Conservation (phyloP, 352 stramenopile species). For the Globisporangium echinulatum region DNA sequence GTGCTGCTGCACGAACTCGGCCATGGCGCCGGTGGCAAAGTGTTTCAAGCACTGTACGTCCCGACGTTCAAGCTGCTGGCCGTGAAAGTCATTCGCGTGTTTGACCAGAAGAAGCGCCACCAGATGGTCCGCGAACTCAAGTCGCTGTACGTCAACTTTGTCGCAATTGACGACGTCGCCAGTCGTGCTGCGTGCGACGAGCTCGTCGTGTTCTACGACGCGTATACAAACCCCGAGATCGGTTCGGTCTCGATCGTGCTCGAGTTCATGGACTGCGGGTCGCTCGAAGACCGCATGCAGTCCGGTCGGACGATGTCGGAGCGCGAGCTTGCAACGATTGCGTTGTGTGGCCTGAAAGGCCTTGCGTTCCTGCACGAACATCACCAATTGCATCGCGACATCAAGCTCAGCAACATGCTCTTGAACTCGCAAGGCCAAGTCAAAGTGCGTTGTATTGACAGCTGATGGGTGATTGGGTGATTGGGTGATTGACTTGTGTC, state of each 20-base stretch:
- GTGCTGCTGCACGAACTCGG: conserved; percentile 67
- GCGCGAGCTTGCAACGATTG: conserved; percentile 74
- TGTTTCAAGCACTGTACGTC: conserved; percentile 87
- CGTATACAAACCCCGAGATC: conserved; percentile 85
- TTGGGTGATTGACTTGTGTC: not conserved
- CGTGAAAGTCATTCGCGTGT: conserved; percentile 84
- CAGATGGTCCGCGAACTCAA: conserved; percentile 87
- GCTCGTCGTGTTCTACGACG: conserved; percentile 90
- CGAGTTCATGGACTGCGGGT: conserved; percentile 93
- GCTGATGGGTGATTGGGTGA: not conserved
- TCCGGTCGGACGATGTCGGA: conserved; percentile 46
- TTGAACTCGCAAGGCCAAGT: conserved; percentile 78
- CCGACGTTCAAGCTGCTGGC: conserved; percentile 86
- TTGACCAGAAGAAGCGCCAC: conserved; percentile 83
- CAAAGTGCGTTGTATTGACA: conserved; percentile 30
- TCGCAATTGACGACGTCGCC: conserved; percentile 44
- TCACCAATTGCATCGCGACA: conserved; percentile 90
- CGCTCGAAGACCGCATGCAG: conserved; percentile 73
- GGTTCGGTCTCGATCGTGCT: conserved; percentile 90
- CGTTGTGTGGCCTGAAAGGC: conserved; percentile 68
- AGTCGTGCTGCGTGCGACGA: conserved; percentile 58
- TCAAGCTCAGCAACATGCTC: conserved; percentile 95
- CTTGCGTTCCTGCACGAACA: conserved; percentile 86
- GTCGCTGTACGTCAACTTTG: conserved; percentile 79
- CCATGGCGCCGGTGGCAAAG: conserved; percentile 82